Percentiles rank a stretch among this genome's conserved stretches.
Evolutionary conservation across 2,329 filamentous ascomycete species (phyloP).

Genomic region (Niveomyces coronatus): DNA sequence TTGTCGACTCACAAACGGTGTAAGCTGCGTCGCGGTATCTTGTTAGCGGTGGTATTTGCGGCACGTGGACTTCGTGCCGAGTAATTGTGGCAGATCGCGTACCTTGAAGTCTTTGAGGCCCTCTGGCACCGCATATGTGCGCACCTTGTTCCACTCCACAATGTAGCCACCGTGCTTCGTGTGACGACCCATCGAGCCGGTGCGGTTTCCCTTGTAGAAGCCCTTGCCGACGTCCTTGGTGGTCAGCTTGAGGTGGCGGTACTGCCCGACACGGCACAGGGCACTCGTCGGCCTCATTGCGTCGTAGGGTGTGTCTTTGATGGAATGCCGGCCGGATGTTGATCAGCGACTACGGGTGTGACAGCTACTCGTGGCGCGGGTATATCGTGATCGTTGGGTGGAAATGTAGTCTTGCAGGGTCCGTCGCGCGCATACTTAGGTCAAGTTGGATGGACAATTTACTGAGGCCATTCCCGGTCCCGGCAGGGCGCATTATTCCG

Average conservation of each 20-base stretch:
- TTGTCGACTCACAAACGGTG: constrained; percentile 62
- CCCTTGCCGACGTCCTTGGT: constrained; percentile 90
- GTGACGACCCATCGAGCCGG: constrained; percentile 77
- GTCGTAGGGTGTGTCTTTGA: too few relatives aligned
- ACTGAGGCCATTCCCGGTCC: constrained; percentile 3
- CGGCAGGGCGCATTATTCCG: constrained; percentile 22
- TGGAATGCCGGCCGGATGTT: too few relatives aligned
- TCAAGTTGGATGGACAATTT: constrained; percentile 9
- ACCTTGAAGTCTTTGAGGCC: constrained; percentile 64
- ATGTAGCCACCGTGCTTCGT: constrained; percentile 75
- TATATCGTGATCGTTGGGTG: background rate
- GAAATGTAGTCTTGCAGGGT: background rate
- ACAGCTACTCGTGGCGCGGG: too few relatives aligned
- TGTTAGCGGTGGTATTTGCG: background rate
- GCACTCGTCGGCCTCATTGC: constrained; percentile 54
- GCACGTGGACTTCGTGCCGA: background rate
- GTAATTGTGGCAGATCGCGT: constrained; percentile 14
- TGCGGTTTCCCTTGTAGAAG: constrained; percentile 93
- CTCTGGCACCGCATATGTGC: constrained; percentile 76
- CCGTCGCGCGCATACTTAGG: constrained; percentile 2
- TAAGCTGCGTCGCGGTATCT: constrained; percentile 46
- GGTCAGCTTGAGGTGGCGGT: constrained; percentile 70
- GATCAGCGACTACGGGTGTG: too few relatives aligned
- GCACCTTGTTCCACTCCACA: constrained; percentile 78
- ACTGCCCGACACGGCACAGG: constrained; percentile 52